Percentiles rank a stretch among this genome's conserved stretches.
Evolutionary conservation across 139 green algal species (phyloP).

Genomic region (Chlamydomonas eustigma): DNA sequence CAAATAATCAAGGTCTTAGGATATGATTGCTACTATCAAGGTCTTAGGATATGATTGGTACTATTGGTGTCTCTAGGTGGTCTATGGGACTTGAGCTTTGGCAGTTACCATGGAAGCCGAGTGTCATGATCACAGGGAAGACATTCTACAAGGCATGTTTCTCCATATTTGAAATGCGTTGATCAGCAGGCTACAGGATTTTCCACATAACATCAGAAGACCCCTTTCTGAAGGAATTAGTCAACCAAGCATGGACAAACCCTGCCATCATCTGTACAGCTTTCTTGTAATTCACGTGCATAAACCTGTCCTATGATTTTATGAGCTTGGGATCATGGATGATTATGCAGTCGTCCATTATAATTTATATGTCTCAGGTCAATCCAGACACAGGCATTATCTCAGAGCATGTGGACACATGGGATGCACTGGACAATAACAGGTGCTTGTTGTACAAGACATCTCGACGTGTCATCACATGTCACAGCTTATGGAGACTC

Average conservation of each 20-base stretch:
- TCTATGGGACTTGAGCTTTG: constrained; percentile 40
- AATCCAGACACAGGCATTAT: constrained; percentile 40
- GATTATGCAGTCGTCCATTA: neutral
- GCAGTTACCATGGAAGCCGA: constrained; percentile 45
- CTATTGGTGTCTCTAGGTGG: constrained; percentile 26
- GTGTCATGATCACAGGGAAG: constrained; percentile 40
- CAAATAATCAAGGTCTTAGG: too few species aligned
- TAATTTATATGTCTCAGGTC: constrained; percentile 22
- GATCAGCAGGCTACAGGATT: too few species aligned
- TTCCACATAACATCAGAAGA: too few species aligned
- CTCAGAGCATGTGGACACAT: constrained; percentile 47
- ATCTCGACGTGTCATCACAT: too few species aligned
- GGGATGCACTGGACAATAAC: constrained; percentile 56
- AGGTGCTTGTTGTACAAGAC: too few species aligned
- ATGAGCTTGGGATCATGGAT: neutral
- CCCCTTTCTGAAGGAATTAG: too few species aligned
- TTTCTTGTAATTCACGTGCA: too few species aligned
- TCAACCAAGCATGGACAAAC: too few species aligned
- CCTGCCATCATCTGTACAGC: too few species aligned
- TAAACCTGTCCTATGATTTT: too few species aligned
- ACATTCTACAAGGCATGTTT: constrained; percentile 44
- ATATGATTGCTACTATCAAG: neutral
- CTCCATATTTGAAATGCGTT: too few species aligned
- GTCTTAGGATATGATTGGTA: neutral
- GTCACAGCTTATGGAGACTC: too few species aligned